A percentile compares a stretch with the other conserved stretches of the same genome.
phyloP scores from a whole-genome alignment of 202 grass and related monocot genomes.

The Sporobolus alterniflorus region DNA sequence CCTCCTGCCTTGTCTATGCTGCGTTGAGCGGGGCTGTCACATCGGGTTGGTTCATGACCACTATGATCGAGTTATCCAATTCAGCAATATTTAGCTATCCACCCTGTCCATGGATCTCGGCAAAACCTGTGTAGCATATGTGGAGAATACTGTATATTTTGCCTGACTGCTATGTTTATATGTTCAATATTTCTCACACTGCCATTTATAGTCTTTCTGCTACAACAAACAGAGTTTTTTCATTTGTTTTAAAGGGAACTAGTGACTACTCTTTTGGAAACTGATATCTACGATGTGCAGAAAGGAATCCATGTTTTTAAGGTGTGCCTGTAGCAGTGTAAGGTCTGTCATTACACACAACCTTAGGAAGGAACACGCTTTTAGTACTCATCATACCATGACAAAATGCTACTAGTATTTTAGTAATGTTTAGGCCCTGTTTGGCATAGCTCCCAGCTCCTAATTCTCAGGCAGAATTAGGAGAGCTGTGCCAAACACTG shows the following conservation, averaged over 20 bases:
- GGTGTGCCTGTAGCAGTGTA: neutral
- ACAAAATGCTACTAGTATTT: neutral
- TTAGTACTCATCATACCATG: constrained; percentile 6
- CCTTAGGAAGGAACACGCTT: neutral
- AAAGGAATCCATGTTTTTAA: neutral
- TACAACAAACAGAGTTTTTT: constrained; percentile 8
- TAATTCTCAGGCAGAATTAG: no score
- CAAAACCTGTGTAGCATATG: neutral
- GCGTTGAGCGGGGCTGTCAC: no score
- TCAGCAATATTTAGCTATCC: no score
- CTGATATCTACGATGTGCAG: neutral
- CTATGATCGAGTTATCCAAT: no score
- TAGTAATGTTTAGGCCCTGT: no score
- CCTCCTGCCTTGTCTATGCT: no score
- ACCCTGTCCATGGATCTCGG: no score
- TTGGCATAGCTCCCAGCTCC: no score
- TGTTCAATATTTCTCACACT: constrained; percentile 2
- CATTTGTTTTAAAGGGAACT: neutral
- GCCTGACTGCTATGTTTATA: neutral
- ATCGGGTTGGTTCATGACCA: no score
- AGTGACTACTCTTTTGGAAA: constrained; percentile 7
- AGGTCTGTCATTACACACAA: neutral
- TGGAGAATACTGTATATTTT: constrained; percentile 6
- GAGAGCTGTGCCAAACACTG: no score
- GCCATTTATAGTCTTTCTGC: constrained; percentile 3